These are phyloP conservation scores for Turritis glabra DNA, from an alignment of 345 rosid species.

Conservation along the genomic window DNA sequence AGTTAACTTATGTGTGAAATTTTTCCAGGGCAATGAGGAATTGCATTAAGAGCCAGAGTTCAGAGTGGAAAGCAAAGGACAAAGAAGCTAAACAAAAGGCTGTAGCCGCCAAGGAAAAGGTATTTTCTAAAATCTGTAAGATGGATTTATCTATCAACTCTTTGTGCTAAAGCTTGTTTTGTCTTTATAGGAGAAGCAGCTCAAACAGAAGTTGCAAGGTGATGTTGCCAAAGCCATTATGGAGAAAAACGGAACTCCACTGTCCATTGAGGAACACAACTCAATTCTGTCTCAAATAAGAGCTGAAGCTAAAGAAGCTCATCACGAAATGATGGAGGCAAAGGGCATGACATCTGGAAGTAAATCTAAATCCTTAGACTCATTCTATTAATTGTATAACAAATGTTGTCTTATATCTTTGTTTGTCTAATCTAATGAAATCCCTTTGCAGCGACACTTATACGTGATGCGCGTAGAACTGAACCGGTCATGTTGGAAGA, in stretches of 20 bases:
- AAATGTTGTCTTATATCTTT: not conserved
- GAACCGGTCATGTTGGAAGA: constrained; percentile 51
- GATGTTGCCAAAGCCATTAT: constrained; percentile 61
- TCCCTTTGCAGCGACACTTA: constrained; percentile 40
- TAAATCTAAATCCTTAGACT: constrained; percentile 35
- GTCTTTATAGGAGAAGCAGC: constrained; percentile 53
- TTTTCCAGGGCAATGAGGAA: constrained; percentile 16
- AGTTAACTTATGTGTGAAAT: not conserved
- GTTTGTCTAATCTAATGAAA: not conserved
- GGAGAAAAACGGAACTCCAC: constrained; percentile 52
- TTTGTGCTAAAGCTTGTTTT: not conserved
- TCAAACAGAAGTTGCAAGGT: constrained; percentile 59
- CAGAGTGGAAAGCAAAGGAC: not conserved
- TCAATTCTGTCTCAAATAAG: constrained; percentile 53
- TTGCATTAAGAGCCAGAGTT: not conserved
- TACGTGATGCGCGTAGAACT: constrained; percentile 76
- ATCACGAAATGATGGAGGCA: constrained; percentile 57
- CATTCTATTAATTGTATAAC: not conserved
- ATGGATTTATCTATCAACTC: not conserved
- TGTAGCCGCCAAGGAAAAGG: constrained; percentile 46
- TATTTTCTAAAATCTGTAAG: not conserved
- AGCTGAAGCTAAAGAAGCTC: constrained; percentile 58
- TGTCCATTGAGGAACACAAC: constrained; percentile 57
- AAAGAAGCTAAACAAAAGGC: constrained; percentile 23
- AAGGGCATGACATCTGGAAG: constrained; percentile 45